Evolutionary conservation across 441 rosid genomes (phyloP).

Genomic region (Isatis lusitanica): DNA sequence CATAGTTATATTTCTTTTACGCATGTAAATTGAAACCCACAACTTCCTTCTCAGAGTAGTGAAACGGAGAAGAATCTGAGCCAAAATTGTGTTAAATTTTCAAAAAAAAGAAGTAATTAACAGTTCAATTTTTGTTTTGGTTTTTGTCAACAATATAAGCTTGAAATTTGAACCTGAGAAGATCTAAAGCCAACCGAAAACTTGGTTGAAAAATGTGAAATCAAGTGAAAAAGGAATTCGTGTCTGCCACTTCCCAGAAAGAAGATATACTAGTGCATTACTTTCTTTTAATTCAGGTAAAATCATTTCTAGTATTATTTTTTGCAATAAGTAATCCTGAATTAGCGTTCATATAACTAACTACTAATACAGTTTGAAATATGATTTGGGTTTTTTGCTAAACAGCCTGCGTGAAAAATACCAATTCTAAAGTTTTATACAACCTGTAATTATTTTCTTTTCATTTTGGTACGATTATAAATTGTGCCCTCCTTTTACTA

Average conservation of each 20-base stretch:
- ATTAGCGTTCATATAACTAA: neutral
- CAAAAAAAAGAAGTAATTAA: neutral
- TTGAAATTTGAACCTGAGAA: neutral
- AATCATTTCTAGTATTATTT: neutral
- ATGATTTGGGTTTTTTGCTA: neutral
- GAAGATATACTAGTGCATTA: neutral
- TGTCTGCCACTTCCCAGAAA: constrained; percentile 25
- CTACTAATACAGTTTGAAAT: no score
- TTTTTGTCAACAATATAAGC: neutral
- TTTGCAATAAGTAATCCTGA: neutral
- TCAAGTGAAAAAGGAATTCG: constrained; percentile 3
- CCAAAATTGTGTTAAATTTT: neutral
- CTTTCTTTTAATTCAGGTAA: neutral
- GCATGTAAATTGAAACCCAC: constrained; percentile 8
- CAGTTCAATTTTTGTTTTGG: neutral
- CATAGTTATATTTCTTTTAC: neutral
- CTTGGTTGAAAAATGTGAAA: neutral
- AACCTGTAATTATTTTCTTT: neutral
- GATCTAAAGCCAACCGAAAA: neutral
- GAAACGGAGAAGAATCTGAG: neutral
- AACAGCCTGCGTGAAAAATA: neutral
- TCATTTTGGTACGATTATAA: neutral
- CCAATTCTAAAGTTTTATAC: neutral
- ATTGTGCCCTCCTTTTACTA: neutral
- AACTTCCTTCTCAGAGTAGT: neutral